Evolutionary conservation across 768 basidiomycete species (phyloP).

Genomic region (Epithele typhae): DNA sequence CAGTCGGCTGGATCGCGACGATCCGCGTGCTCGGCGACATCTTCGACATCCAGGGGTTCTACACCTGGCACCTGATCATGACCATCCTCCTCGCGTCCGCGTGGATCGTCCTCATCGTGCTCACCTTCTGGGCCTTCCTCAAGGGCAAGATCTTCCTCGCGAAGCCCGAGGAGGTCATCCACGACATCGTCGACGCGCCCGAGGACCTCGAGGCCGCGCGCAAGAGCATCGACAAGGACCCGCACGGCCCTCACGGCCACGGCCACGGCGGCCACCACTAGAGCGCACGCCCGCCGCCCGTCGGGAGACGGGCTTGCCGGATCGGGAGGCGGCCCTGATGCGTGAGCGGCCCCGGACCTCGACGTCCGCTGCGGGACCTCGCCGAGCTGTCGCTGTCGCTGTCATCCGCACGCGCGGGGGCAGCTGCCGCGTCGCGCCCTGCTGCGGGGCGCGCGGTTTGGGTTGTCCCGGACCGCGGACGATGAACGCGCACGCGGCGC

Average conservation of each 20-base stretch:
- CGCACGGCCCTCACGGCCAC: slow-evolving; percentile 10
- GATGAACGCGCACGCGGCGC: no score
- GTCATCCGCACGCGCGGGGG: no score
- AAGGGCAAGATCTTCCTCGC: slow-evolving; percentile 42
- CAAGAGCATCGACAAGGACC: not conserved
- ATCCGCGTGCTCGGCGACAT: slow-evolving; percentile 38
- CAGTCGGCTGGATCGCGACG: slow-evolving; percentile 42
- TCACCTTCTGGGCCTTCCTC: slow-evolving; percentile 38
- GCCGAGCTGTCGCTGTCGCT: no score
- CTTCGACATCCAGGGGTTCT: slow-evolving; percentile 36
- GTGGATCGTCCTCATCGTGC: slow-evolving; percentile 38
- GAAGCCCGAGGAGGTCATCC: slow-evolving; percentile 37
- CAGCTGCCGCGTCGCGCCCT: no score
- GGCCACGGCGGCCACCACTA: not conserved
- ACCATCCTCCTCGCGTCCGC: slow-evolving; percentile 34
- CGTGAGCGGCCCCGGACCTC: no score
- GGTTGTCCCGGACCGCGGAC: no score
- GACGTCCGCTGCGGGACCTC: no score
- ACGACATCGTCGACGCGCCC: slow-evolving; percentile 25
- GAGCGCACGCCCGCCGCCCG: not conserved
- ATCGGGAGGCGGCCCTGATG: no score
- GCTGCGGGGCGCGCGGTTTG: no score
- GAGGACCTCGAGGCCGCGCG: not conserved
- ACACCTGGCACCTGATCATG: slow-evolving; percentile 36
- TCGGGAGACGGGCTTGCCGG: no score